A percentile compares a stretch with the other conserved stretches of the same genome.
Evolutionary conservation across 2,329 filamentous ascomycete genomes (phyloP).

Genomic region (Sporothrix mexicana): DNA sequence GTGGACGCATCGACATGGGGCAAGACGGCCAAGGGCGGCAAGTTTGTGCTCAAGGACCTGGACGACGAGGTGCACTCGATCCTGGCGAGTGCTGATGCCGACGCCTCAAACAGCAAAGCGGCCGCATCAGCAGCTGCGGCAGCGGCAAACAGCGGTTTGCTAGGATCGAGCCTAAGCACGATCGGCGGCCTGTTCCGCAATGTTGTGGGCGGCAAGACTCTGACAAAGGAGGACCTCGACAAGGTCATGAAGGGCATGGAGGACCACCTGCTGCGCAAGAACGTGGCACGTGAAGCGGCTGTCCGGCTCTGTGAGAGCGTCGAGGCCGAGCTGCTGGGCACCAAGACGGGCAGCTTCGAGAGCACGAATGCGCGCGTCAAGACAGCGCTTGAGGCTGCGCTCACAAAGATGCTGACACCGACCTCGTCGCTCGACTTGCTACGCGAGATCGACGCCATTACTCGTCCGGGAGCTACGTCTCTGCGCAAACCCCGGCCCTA

Average conservation of each 20-base stretch:
- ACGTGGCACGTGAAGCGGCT: conserved; percentile 93
- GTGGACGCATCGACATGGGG: conserved; percentile 85
- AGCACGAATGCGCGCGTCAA: conserved; percentile 82
- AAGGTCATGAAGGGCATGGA: conserved; percentile 97
- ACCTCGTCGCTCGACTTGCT: conserved; percentile 93
- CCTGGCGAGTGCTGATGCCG: conserved; percentile 66
- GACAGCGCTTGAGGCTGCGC: conserved; percentile 86
- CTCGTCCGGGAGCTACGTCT: conserved; percentile 67
- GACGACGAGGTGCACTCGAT: conserved; percentile 94
- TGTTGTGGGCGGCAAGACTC: conserved; percentile 89
- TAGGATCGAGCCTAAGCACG: conserved; percentile 79
- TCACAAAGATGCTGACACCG: conserved; percentile 94
- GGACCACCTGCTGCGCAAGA: conserved; percentile 91
- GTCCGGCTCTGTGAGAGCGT: conserved; percentile 90
- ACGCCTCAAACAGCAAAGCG: conserved; percentile 67
- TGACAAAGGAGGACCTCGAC: conserved; percentile 86
- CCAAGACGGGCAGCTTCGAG: conserved; percentile 92
- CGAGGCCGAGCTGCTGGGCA: conserved; percentile 84
- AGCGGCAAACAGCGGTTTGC: conserved; percentile 64
- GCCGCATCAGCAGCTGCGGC: conserved; percentile 53
- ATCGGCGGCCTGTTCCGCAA: conserved; percentile 92
- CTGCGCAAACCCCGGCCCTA: conserved; percentile 77
- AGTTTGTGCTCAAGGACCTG: conserved; percentile 91
- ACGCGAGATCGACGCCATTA: conserved; percentile 85
- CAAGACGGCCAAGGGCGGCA: conserved; percentile 87